These are phyloP conservation scores for Theileria annulata DNA, from an alignment of 169 alveolate genomes.

Conservation along the genomic window DNA sequence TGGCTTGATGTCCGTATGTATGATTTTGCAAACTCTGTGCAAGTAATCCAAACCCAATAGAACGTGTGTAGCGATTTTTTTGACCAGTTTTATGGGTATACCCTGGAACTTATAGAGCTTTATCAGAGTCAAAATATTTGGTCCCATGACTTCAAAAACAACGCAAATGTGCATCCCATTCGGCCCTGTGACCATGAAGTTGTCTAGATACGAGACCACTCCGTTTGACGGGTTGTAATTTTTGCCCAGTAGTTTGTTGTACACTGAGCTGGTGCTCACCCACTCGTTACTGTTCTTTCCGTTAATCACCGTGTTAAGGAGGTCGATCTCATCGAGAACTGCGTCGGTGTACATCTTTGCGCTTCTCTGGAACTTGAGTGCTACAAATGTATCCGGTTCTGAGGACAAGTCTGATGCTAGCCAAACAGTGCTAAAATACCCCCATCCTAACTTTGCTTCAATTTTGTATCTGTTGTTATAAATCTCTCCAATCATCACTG, in stretches of 20 bases:
- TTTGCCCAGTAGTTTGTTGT: constrained; percentile 53
- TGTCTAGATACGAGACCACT: constrained; percentile 91
- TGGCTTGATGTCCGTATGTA: constrained; percentile 99
- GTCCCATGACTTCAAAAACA: constrained; percentile 98
- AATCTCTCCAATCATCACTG: constrained; percentile 92
- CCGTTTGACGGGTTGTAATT: constrained; percentile 78
- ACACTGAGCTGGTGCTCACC: constrained; percentile 69
- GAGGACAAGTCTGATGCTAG: constrained; percentile 89
- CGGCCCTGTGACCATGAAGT: constrained; percentile 94
- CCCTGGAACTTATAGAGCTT: constrained; percentile 95
- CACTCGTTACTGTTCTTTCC: constrained; percentile 75
- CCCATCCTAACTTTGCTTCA: constrained; percentile 98
- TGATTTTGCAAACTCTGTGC: constrained; percentile 93
- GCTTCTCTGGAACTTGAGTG: constrained; percentile 95
- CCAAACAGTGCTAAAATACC: constrained; percentile 99
- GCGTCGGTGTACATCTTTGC: constrained; percentile 97
- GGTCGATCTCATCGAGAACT: constrained; percentile 96
- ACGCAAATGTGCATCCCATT: constrained; percentile 97
- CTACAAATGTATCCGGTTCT: constrained; percentile 89
- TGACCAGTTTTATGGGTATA: constrained; percentile 90
- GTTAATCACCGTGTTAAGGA: constrained; percentile 86
- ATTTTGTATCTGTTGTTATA: constrained; percentile 91
- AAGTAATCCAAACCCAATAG: constrained; percentile 96
- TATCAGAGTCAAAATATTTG: constrained; percentile 93
- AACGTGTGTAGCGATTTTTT: constrained; percentile 94